These are phyloP conservation scores for Pleurotus citrinopileatus DNA, from an alignment of 768 basidiomycete species.

Conservation along the genomic window DNA sequence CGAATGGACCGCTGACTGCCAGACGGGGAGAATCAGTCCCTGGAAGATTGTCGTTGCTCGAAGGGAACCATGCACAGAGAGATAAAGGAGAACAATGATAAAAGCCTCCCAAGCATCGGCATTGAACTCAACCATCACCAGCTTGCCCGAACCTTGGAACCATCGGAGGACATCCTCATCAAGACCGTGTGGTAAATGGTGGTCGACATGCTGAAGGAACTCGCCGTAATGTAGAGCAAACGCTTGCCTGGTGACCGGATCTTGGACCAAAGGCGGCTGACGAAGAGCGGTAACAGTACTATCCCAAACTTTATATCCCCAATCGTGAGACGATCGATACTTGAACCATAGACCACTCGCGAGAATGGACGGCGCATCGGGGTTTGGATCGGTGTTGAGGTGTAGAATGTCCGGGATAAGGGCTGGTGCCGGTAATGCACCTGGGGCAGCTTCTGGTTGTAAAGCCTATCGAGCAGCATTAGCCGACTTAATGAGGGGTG, in stretches of 20 bases:
- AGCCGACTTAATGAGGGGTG: background rate
- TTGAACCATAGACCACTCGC: constrained; percentile 83
- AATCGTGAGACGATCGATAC: constrained; percentile 67
- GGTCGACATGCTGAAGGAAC: constrained; percentile 73
- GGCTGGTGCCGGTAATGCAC: constrained; percentile 37
- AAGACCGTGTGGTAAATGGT: constrained; percentile 71
- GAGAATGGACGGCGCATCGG: constrained; percentile 63
- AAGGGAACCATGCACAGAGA: constrained; percentile 65
- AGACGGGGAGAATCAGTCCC: constrained; percentile 78
- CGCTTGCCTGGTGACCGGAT: constrained; percentile 40
- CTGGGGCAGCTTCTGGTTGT: constrained; percentile 38
- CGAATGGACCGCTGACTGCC: constrained; percentile 53
- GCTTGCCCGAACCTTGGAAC: constrained; percentile 67
- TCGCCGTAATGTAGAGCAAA: constrained; percentile 65
- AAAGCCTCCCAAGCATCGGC: constrained; percentile 68
- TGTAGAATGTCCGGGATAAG: constrained; percentile 63
- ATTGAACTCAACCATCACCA: constrained; percentile 57
- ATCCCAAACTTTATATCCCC: constrained; percentile 86
- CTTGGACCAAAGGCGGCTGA: constrained; percentile 55
- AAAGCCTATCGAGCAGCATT: constrained; percentile 35
- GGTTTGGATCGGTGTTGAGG: constrained; percentile 55
- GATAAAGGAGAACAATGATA: constrained; percentile 57
- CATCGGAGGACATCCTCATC: constrained; percentile 70
- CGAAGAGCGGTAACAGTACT: constrained; percentile 74
- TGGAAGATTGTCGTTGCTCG: constrained; percentile 69